Evolutionary conservation across 352 stramenopile genomes (phyloP).

Genomic region (Pythium rishiriense): DNA sequence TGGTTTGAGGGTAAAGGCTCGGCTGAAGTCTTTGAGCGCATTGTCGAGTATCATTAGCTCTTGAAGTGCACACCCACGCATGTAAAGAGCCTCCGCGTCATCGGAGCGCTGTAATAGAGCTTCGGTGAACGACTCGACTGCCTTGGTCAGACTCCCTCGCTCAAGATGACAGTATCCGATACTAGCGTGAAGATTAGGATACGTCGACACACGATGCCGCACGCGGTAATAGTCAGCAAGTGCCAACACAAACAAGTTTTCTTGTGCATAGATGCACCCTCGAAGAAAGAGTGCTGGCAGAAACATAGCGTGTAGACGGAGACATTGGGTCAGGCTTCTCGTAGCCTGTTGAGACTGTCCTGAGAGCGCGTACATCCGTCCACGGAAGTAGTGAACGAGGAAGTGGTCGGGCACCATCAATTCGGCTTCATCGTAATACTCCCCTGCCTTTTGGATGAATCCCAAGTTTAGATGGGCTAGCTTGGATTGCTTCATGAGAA

Average conservation of each 20-base stretch:
- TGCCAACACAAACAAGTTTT: constrained; percentile 47
- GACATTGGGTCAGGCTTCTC: constrained; percentile 34
- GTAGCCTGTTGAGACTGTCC: constrained; percentile 32
- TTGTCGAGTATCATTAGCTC: constrained; percentile 46
- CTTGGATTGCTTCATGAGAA: constrained; percentile 30
- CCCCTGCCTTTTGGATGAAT: constrained; percentile 32
- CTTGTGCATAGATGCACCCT: constrained; percentile 51
- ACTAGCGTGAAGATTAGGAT: constrained; percentile 46
- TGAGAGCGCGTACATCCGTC: constrained; percentile 44
- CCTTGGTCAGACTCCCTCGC: constrained; percentile 38
- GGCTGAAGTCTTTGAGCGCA: constrained; percentile 45
- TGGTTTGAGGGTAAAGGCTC: constrained; percentile 23
- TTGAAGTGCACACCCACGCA: constrained; percentile 50
- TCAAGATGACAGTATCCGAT: constrained; percentile 62
- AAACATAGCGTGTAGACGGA: constrained; percentile 43
- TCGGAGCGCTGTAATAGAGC: constrained; percentile 31
- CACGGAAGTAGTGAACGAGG: constrained; percentile 46
- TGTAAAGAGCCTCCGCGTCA: constrained; percentile 43
- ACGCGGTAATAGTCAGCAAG: constrained; percentile 58
- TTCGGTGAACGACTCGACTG: constrained; percentile 48
- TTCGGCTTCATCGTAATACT: constrained; percentile 43
- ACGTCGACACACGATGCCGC: constrained; percentile 41
- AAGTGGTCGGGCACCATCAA: constrained; percentile 36
- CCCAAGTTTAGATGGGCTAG: constrained; percentile 30
- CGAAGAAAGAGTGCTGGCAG: constrained; percentile 54